Evolutionary conservation across 1,284 basidiomycete genomes (phyloP).

Genomic region (Neolentinus lepideus): DNA sequence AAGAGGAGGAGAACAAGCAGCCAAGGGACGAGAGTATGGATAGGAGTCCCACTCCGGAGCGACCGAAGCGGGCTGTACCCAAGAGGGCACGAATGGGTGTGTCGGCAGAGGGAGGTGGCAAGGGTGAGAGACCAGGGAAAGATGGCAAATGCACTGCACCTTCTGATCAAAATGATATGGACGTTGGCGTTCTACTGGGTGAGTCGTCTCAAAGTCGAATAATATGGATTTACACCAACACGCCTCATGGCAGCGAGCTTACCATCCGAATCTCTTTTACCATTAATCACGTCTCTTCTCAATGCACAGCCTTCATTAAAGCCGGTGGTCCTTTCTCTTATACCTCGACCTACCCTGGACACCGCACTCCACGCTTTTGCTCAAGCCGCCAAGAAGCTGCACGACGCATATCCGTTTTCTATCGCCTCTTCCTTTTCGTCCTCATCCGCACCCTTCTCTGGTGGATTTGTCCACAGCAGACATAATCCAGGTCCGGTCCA

Average conservation of each 20-base stretch:
- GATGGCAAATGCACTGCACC: conserved; percentile 19
- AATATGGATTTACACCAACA: conserved; percentile 1
- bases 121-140: conserved; percentile 20
- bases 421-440: conserved; percentile 31
- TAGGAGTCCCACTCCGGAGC: conserved; percentile 73
- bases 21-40: conserved; percentile 67
- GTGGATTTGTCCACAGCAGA: conserved; percentile 16
- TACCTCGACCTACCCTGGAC: conserved; percentile 72
- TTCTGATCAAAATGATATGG: conserved; percentile 29
- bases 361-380: conserved; percentile 62
- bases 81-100: conserved; percentile 54
- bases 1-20: conserved; percentile 31
- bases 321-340: conserved; percentile 58
- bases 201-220: conserved; percentile 19
- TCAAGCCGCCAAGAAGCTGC: conserved; percentile 60
- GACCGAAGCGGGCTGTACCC: conserved; percentile 55
- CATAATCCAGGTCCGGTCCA: conserved; percentile 13
- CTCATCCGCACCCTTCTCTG: conserved; percentile 17
- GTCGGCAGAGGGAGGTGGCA: conserved; percentile 20
- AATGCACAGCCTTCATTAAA: conserved; percentile 61
- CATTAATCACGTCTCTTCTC: conserved; percentile 61
- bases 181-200: conserved; percentile 77
- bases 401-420: conserved; percentile 77
- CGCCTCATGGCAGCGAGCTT: conserved; percentile 45
- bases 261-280: conserved; percentile 65